Percentiles rank a stretch among this genome's conserved stretches.
Conservation (phyloP, 495 filamentous ascomycete species). For the Beverwykella pulmonaria region DNA sequence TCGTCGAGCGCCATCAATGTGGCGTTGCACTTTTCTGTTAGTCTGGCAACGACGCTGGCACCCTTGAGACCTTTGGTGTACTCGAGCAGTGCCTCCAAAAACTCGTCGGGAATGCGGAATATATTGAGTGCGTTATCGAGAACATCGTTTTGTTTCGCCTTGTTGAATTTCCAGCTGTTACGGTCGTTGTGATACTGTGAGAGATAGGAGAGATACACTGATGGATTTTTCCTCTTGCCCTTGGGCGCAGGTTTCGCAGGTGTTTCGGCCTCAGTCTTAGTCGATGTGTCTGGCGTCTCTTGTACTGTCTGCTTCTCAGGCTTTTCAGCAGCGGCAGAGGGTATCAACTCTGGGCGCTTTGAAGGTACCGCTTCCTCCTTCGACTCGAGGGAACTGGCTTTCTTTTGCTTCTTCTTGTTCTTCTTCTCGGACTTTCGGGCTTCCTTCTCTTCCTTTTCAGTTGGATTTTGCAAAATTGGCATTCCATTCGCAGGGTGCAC, state of each 20-base stretch:
- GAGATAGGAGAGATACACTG: slow-evolving; percentile 68
- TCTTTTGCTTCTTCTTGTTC: slow-evolving; percentile 27
- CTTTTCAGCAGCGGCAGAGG: not conserved
- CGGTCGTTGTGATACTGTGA: slow-evolving; percentile 67
- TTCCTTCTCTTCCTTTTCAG: slow-evolving; percentile 3
- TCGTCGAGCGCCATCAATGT: slow-evolving; percentile 34
- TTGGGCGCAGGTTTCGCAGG: slow-evolving; percentile 19
- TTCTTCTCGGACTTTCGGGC: not conserved
- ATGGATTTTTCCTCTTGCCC: slow-evolving; percentile 27
- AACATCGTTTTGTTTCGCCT: slow-evolving; percentile 77
- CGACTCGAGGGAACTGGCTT: slow-evolving; percentile 9
- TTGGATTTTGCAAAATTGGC: not conserved
- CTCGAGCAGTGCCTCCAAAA: slow-evolving; percentile 24
- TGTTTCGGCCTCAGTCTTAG: not conserved
- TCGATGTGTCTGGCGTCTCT: not conserved
- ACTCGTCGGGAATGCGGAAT: slow-evolving; percentile 30
- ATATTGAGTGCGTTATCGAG: slow-evolving; percentile 72
- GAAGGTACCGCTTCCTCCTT: not conserved
- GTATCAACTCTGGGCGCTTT: not conserved
- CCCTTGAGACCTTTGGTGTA: slow-evolving; percentile 35
- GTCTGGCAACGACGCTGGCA: slow-evolving; percentile 16
- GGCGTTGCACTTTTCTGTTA: slow-evolving; percentile 36
- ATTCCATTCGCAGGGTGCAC: slow-evolving; percentile 31
- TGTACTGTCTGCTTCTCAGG: not conserved
- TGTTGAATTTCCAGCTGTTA: slow-evolving; percentile 87